Conservation (phyloP, 805 yeast genomes). For the Ogataea degrootiae region DNA sequence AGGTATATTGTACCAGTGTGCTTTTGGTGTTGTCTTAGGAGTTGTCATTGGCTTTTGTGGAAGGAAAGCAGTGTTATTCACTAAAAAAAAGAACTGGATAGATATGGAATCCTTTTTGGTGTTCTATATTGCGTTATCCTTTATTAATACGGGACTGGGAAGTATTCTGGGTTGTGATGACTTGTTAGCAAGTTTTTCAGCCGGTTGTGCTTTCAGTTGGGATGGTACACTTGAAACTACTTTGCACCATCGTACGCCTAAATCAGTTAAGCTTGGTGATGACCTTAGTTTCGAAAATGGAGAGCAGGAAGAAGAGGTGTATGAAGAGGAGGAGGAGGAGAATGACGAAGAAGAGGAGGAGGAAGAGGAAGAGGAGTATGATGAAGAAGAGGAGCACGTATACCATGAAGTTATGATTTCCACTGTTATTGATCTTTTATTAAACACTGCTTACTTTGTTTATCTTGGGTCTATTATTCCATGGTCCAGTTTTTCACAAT, state of each 20-base stretch:
- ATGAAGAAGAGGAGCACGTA: too few species aligned
- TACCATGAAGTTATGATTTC: conserved; percentile 45
- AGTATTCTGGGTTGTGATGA: conserved; percentile 87
- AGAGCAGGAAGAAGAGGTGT: background rate
- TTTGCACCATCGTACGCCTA: too few species aligned
- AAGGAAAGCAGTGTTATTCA: conserved; percentile 66
- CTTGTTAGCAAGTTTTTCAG: conserved; percentile 81
- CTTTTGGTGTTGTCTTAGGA: conserved; percentile 75
- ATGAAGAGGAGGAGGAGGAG: conserved; percentile 43
- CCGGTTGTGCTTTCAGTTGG: conserved; percentile 94
- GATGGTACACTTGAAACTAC: conserved; percentile 47
- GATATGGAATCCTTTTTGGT: conserved; percentile 88
- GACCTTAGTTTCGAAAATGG: background rate
- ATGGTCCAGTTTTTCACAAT: conserved; percentile 71
- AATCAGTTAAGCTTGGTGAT: too few species aligned
- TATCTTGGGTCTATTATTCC: conserved; percentile 90
- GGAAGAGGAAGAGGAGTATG: background rate
- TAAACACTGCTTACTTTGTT: conserved; percentile 82
- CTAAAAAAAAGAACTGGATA: conserved; percentile 62
- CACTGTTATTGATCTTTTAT: conserved; percentile 78
- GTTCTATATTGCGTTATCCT: conserved; percentile 74
- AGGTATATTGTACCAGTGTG: conserved; percentile 76
- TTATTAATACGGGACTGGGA: conserved; percentile 86
- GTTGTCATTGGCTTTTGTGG: conserved; percentile 65
- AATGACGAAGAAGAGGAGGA: conserved; percentile 29